Base-by-base conservation (phyloP, 129 eudicot genomes). In the Erigeron canadensis region DNA sequence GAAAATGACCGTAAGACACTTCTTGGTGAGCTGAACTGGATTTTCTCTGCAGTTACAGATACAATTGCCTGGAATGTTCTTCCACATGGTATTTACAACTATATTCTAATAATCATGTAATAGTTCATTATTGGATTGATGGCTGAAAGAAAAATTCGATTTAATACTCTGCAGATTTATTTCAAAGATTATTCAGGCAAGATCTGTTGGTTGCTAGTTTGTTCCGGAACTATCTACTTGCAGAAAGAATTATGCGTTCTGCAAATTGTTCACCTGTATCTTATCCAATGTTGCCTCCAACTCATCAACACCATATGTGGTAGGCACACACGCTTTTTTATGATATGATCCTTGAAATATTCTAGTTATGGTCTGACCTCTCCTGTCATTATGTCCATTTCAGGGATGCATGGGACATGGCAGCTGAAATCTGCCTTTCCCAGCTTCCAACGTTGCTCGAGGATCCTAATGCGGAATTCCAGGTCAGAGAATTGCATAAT, bases 351-450 rank as follows among this genome's bases (percentile, higher is more conserved):
- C 18, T 63, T 4, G 45, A 19, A 19, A 5, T 68, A 1, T 57
- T 65, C 4, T 67, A 39, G 66, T 69, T 28, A 40, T 48, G 70
- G 72, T 47, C 37, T 73, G 21, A 65, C 65, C 38, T 38, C 34
- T 23, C 17, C 4, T 73, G 53, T 68, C 60, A 63, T 41, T 28
- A 50, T 54, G 7, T 73, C 18, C 75, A 13, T 67, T 63, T 16
- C 73, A 93, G 98, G 98, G 95, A 93, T 79, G 98, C 96, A 47
- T 93, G 98, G 98, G 98, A 93, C 80, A 93, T 93, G 96, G 98
- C 98, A 71, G 96, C 96, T 57, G 98, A 93, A 81, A 89, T 89
- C 46, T 93, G 98, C 65, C 98, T 93, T 80, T 86, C 90, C 72
- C 96, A 87, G 86, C 96, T 93, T 76, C 96, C 96, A 44, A 77